Base-by-base conservation (phyloP, 768 basidiomycete species). In the Tulasnella sp. region DNA sequence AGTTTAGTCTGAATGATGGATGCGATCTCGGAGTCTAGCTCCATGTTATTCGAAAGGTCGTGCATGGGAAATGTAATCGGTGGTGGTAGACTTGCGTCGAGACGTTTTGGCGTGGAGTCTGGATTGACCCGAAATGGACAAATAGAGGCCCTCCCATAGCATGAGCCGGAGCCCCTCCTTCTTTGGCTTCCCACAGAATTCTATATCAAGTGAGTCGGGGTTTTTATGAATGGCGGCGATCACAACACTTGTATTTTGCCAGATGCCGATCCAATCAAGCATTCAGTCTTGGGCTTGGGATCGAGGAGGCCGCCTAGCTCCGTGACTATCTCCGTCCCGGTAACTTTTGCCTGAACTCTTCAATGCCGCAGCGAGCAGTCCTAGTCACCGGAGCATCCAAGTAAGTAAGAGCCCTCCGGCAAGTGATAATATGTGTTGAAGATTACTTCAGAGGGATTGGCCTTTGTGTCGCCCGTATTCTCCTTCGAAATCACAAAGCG, bases 351-450 rank as follows among this genome's bases (percentile, higher is more conserved):
- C 22, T 59, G 26, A 29, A 59, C 52, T 29, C 22, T 59, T 26
- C 1, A 22, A 59, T 59, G 52, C 26, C 52, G 32, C n/a, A 22
- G 11, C 52, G 26, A 8, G 86, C 90, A 69, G 83, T 95, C 37
- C 78, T 95, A 70, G 84, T 96, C 75, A 92, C 94, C 72, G 95
- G 95, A 69, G 94, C 91, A 22, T 95, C 91, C 69, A 92, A 84
- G 90, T 91, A 75, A 73, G 22, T 22, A 22, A n/a, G n/a, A 36
- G 11, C 26, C 1, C 37, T 8, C n/a, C 17, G 6, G 2, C 12
- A 39, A 26, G 12, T 34, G 5, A 12, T 26, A 26, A 3, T 8
- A 1, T 14, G 29, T n/a, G 7, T 34, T 9, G 26, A 22, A n/a
- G 19, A 22, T 35, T 74, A 26, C 37, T 22, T 62, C 77, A 37